Percentiles rank a stretch among this genome's conserved stretches.
Conservation (phyloP, 306 rosid genomes). For the Lathyrus sativus region DNA sequence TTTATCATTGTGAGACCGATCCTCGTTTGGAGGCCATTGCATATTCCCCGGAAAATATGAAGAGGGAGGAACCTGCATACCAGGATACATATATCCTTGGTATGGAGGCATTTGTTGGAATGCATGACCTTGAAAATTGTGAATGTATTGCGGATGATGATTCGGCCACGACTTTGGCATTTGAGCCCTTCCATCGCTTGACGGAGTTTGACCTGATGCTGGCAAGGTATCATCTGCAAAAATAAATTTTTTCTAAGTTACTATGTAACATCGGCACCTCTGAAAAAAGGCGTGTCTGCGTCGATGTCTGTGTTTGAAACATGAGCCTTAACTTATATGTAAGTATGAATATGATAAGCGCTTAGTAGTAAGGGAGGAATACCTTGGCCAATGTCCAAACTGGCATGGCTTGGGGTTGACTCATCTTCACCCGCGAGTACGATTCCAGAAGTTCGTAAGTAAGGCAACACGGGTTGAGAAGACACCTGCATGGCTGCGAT, state of each 20-base stretch:
- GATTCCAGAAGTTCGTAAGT: slow-evolving; percentile 78
- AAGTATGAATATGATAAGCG: no score
- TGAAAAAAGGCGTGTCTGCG: no score
- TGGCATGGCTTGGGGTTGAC: slow-evolving; percentile 82
- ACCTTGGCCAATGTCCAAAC: slow-evolving; percentile 82
- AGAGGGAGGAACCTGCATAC: slow-evolving; percentile 81
- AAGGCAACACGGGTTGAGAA: slow-evolving; percentile 73
- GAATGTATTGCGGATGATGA: slow-evolving; percentile 75
- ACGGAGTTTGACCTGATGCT: slow-evolving; percentile 50
- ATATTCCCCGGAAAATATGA: slow-evolving; percentile 80
- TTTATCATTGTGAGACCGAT: slow-evolving; percentile 56
- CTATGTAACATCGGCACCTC: no score
- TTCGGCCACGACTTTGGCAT: slow-evolving; percentile 72
- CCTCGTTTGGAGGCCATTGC: slow-evolving; percentile 83
- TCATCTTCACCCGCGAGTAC: slow-evolving; percentile 92
- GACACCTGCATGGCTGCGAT: slow-evolving; percentile 91
- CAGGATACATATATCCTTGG: slow-evolving; percentile 78
- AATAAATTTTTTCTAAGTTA: no score
- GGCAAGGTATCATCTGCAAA: slow-evolving; percentile 61
- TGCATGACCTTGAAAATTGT: slow-evolving; percentile 80
- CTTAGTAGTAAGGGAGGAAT: slow-evolving; percentile 35
- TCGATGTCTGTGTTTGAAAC: no score
- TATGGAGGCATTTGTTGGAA: slow-evolving; percentile 82
- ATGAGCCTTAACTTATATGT: no score
- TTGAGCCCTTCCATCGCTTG: slow-evolving; percentile 69